Percentiles rank a stretch among this genome's conserved stretches.
phyloP scores from a whole-genome alignment of 2,329 filamentous ascomycete genomes.

The Cladosporium cucumerinum region DNA sequence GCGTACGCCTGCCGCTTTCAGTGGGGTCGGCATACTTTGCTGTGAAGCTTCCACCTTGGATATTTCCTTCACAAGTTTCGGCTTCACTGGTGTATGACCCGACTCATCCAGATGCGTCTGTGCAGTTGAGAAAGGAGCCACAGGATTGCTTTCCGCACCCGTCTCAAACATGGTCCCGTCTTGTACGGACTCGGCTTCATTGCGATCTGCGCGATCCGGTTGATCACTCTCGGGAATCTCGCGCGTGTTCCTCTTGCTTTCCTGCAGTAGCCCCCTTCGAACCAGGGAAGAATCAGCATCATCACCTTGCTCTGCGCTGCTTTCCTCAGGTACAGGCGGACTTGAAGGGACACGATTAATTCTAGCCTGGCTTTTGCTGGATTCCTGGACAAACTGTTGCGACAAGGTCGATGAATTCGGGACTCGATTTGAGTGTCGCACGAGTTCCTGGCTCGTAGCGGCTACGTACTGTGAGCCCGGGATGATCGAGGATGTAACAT shows the following conservation, averaged over 20 bases:
- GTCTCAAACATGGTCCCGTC: slow-evolving; percentile 2
- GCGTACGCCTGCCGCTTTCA: slow-evolving; percentile 31
- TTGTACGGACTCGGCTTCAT: slow-evolving; percentile 12
- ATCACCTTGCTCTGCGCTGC: not conserved
- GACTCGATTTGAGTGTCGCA: not conserved
- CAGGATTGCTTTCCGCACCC: slow-evolving; percentile 19
- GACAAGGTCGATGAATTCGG: slow-evolving; percentile 5
- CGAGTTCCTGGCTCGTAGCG: slow-evolving; percentile 30
- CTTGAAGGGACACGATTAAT: slow-evolving; percentile 11
- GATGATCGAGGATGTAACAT: slow-evolving; percentile 34
- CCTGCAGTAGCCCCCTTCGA: not conserved
- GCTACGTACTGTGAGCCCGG: slow-evolving; percentile 36
- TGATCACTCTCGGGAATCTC: slow-evolving; percentile 34
- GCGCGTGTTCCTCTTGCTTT: not conserved
- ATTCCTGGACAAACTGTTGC: not conserved
- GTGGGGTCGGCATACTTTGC: slow-evolving; percentile 32
- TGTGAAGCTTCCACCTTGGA: slow-evolving; percentile 25
- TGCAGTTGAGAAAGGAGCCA: slow-evolving; percentile 36
- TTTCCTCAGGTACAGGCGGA: not conserved
- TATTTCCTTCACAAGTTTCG: slow-evolving; percentile 20
- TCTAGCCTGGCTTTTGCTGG: not conserved
- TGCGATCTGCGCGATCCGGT: slow-evolving; percentile 5
- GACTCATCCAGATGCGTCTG: slow-evolving; percentile 37
- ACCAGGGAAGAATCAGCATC: not conserved
- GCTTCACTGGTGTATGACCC: slow-evolving; percentile 25